Percentiles rank a stretch among this genome's conserved stretches.
Conservation (phyloP, 2,329 filamentous ascomycete species). For the Trichoderma koningii region DNA sequence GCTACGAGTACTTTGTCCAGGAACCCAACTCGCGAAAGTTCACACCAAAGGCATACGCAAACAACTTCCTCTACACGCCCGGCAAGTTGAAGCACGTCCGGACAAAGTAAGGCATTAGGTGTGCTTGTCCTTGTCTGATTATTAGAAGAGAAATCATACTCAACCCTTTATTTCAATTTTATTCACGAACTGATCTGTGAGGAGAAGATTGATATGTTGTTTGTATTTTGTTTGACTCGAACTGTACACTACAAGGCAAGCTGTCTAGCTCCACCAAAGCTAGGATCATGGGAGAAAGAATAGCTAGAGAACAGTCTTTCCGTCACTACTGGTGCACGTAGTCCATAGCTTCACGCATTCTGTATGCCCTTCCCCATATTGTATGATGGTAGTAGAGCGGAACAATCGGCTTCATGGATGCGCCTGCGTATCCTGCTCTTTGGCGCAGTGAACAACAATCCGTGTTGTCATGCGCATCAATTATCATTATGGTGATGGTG, state of each 20-base stretch:
- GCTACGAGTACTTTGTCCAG: slow-evolving; percentile 98
- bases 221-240: neutral
- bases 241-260: neutral
- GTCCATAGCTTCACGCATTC: neutral
- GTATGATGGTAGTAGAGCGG: neutral
- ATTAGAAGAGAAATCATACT: slow-evolving; percentile 1
- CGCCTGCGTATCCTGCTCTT: neutral
- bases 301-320: too few species aligned
- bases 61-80: slow-evolving; percentile 86
- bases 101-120: slow-evolving; percentile 62
- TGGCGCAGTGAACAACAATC: neutral
- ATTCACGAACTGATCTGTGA: neutral
- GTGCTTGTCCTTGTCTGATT: neutral
- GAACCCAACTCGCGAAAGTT: slow-evolving; percentile 89
- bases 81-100: slow-evolving; percentile 86
- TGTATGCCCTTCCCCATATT: neutral
- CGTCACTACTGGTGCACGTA: neutral
- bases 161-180: neutral
- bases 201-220: neutral
- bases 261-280: neutral
- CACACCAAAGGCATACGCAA: slow-evolving; percentile 90
- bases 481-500: slow-evolving; percentile 1
- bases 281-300: neutral
- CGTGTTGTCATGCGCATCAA: neutral
- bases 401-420: neutral